phyloP scores from a whole-genome alignment of 805 yeast genomes.

The Candida tammaniensis region DNA sequence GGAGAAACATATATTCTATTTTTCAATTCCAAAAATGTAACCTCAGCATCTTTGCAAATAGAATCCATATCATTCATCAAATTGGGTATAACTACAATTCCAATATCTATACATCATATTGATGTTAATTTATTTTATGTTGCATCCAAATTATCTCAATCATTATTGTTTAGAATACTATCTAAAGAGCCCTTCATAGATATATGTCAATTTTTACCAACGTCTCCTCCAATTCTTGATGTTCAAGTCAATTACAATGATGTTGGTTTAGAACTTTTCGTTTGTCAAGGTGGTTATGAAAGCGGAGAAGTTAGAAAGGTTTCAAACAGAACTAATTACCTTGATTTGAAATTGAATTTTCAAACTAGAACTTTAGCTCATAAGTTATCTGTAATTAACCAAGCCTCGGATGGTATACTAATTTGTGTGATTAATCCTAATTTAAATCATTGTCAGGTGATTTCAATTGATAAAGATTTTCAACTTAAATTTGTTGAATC shows the following conservation, averaged over 20 bases:
- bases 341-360: conserved; percentile 2
- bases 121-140: conserved; percentile 25
- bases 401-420: no score
- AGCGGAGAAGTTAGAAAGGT: conserved; percentile 27
- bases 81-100: conserved; percentile 30
- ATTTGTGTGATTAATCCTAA: not conserved
- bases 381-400: not conserved
- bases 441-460: not conserved
- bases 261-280: conserved; percentile 12
- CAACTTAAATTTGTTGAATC: not conserved
- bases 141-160: conserved; percentile 28
- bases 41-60: conserved; percentile 1
- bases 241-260: conserved; percentile 12
- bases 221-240: conserved; percentile 33
- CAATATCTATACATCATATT: conserved; percentile 26
- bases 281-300: conserved; percentile 35
- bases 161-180: conserved; percentile 26
- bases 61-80: conserved; percentile 18
- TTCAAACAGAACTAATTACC: conserved; percentile 4
- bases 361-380: conserved; percentile 4
- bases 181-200: conserved; percentile 25
- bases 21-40: conserved; percentile 10
- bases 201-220: conserved; percentile 17
- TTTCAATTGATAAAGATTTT: not conserved
- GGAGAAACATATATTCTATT: conserved; percentile 29